Evolutionary conservation across 345 rosid species (phyloP), one percentile per base, ranked within the genome.

Genomic region (Eucalyptus sp.): DNA sequence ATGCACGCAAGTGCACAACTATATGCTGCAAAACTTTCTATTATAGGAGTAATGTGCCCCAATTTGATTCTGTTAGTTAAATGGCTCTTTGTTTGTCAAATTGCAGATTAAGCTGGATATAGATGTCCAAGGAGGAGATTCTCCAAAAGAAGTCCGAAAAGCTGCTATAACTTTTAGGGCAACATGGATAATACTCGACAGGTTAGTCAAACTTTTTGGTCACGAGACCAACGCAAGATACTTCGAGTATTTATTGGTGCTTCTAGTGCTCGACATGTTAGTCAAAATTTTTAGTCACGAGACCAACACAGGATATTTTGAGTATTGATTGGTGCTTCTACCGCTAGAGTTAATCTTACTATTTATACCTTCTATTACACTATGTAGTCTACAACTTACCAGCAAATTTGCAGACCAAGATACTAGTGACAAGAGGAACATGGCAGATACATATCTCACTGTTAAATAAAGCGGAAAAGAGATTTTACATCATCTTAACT

Each of bases 151-250:
- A 60, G 89, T 93, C 24, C 33, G 89, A 44, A 62, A 87, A 88
- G 92, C 92, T 90, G 91, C 90, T 44, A 89, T 49, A 89, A 92
- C 8, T 43, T 86, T 93, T 25, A 87, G 88, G 76, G 94, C 93
- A 33, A 94, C 94, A 33, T 94, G 92, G 93, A 88, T 93, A 43
- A 88, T 94, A 49, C 94, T 93, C 86, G 94, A 93, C 87, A 93
- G 93, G 94, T 91, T 17, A 43, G 91, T 85, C 79, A 58, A 86
- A 71, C 25, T 48, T 62, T 37, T 44, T 51, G 60, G 37, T 52
- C 79, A 15, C 24, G 6, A 37, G 48, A 54, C 86, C 48, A 18
- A 24, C 41, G 12, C 44, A 31, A 7, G 49, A n/a, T 17, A 31
- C 37, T 64, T 15, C 41, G 76, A 48, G 60, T 24, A 52, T 50